Conservation (phyloP, 2,329 filamentous ascomycete species). For the Fusarium burgessii region DNA sequence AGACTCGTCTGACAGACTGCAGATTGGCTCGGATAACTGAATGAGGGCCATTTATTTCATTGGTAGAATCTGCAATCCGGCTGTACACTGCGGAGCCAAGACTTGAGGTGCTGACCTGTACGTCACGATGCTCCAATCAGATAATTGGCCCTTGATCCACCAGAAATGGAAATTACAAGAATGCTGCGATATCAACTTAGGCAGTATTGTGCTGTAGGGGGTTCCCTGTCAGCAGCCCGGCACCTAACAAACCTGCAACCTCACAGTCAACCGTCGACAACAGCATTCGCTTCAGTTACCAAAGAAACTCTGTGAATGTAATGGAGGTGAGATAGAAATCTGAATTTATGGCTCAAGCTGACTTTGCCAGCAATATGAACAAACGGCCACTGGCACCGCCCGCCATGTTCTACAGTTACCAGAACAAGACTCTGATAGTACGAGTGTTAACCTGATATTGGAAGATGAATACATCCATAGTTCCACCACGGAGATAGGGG, state of each 20-base stretch:
- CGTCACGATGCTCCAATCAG: not conserved
- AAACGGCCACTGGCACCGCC: not conserved
- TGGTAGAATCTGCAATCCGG: not conserved
- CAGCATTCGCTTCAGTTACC: fast-evolving
- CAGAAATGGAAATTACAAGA: not conserved
- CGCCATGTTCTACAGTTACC: not conserved
- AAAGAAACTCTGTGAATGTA: fast-evolving
- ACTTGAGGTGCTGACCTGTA: not conserved
- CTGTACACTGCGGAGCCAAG: not conserved
- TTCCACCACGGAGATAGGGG: not conserved
- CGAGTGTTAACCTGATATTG: fast-evolving
- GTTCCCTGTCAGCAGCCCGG: not conserved
- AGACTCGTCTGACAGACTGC: not conserved
- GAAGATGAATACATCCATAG: fast-evolving
- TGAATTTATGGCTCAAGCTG: not conserved
- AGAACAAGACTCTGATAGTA: fast-evolving
- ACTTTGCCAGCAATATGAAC: not conserved
- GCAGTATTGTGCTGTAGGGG: not conserved
- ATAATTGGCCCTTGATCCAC: not conserved
- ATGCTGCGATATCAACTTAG: not conserved
- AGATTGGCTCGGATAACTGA: not conserved
- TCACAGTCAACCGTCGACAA: not conserved
- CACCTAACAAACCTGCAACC: too few species aligned
- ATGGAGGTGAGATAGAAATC: not conserved
- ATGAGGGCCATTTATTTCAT: not conserved